Evolutionary conservation across 768 basidiomycete species (phyloP), one percentile per base, ranked within the genome.

Genomic region (Rhizopogon rudus): DNA sequence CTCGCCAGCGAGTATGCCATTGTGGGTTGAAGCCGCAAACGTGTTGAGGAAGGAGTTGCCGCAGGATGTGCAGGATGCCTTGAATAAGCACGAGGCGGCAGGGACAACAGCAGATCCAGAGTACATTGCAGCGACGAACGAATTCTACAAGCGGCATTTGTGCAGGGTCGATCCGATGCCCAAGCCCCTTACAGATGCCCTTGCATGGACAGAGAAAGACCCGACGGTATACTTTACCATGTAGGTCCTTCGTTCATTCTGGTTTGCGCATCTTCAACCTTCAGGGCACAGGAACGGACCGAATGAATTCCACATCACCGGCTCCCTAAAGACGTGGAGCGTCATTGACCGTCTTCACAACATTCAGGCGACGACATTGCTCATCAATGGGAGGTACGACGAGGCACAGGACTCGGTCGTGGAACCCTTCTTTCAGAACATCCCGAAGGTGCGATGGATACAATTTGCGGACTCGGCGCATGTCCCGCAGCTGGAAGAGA

Each of bases 131-230:
- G 80, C 75, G 12, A 72, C 75, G 57, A 50, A 53, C 1, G 63
- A 70, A 25, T 83, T 76, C 65, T 78, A 76, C 58, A 67, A 68
- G 8, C 66, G 65, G 14, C 75, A 78, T 57, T 28, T 77, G 10
- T 83, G 80, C 61, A 67, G 72, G 28, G 4, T 77, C 9, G 61
- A 78, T 39, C 80, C 77, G 79, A 70, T 71, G 66, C 82, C 83
- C 0, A 54, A 70, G 40, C 66, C 73, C 8, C 62, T 82, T 5
- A 14, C 60, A 5, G 55, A 58, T 37, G 55, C 71, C 28, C 67
- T 80, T 45, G 66, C 55, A 17, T 65, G 61, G 57, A 44, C 74
- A 6, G 73, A 71, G 6, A 68, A 73, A 40, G 81, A 82, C 52
- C 68, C 75, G 4, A 82, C 80, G 0, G 79, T 81, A 5, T 76